Base-by-base conservation (phyloP, 2,329 filamentous ascomycete species). In the Trichophaea hybrida region DNA sequence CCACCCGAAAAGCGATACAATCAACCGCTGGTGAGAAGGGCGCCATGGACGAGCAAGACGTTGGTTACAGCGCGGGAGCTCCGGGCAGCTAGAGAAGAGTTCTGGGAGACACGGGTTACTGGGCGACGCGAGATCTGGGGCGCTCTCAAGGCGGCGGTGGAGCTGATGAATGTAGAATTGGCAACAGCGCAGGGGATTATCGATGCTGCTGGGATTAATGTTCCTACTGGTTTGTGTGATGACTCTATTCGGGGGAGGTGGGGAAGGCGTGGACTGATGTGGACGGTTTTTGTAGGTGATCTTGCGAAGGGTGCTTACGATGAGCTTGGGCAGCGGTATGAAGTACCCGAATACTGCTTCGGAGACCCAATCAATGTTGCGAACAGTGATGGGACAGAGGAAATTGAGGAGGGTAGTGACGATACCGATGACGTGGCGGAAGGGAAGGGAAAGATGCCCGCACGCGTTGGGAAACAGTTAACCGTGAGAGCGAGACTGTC, bases 81-180 rank as follows among this genome's bases (percentile, higher is more conserved):
- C 35, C 87, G 24, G 24, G 24, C 24, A 95, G 73, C 15, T 12
- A 80, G 91, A 53, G 74, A 74, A 53, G 88, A 88, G 63, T 96
- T 94, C 76, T 97, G 94, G 72, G 89, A 96, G 62, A 96, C 90
- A 1, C 77, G 88, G 51, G 87, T 94, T 13, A 86, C 85, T 0
- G 88, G 88, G 1, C 78, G 81, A 3, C 69, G 78, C 4, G 87
- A 95, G 71, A 79, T 93, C 32, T 97, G 91, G 91, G 81, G 81
- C 66, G 84, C 86, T 0, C 72, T 96, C 12, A 78, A 78, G 50
- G 75, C 81, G 1, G 85, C 83, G 0, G 76, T 88, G 15, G 79
- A 85, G 62, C 74, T 86, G 5, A 71, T 95, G 62, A 84, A 84
- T 74, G 75, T 77, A 0, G 77, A 80, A 15, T 69, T 86, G 6